Percentiles rank a stretch among this genome's conserved stretches.
Evolutionary conservation across 805 yeast genomes (phyloP).

Genomic region (Candida odintsovae): DNA sequence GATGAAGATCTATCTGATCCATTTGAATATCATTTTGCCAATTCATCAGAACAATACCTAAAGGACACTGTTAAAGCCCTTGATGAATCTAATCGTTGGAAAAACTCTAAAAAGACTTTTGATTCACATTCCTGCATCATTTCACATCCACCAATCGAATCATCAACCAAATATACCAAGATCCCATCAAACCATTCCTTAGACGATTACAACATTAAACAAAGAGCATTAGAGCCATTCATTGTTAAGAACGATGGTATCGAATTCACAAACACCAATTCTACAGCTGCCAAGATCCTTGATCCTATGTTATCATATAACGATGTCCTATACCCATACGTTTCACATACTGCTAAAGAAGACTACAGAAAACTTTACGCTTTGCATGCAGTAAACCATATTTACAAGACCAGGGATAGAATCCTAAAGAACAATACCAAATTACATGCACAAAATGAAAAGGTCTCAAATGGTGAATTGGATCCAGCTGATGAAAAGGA

Average conservation of each 20-base stretch:
- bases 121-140: slow-evolving; percentile 14
- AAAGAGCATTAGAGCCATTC: slow-evolving; percentile 31
- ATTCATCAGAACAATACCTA: slow-evolving; percentile 29
- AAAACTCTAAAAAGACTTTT: slow-evolving; percentile 17
- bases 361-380: slow-evolving; percentile 58
- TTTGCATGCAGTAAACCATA: slow-evolving; percentile 75
- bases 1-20: slow-evolving; percentile 54
- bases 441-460: slow-evolving; percentile 37
- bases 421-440: slow-evolving; percentile 71
- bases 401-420: slow-evolving; percentile 82
- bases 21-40: slow-evolving; percentile 70
- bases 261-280: slow-evolving; percentile 24
- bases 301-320: slow-evolving; percentile 67
- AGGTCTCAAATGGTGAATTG: slow-evolving; percentile 28
- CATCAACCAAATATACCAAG: slow-evolving; percentile 13
- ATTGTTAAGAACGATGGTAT: slow-evolving; percentile 11
- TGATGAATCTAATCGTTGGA: slow-evolving; percentile 18
- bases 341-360: slow-evolving; percentile 40
- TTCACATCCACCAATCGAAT: slow-evolving; percentile 24
- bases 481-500: slow-evolving; percentile 48
- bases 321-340: slow-evolving; percentile 60
- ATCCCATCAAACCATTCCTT: slow-evolving; percentile 19
- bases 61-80: slow-evolving; percentile 32
- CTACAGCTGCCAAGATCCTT: slow-evolving; percentile 46
- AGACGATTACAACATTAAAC: slow-evolving; percentile 39